A percentile compares a stretch with the other conserved stretches of the same genome.
Conservation (phyloP, 2,329 filamentous ascomycete species). For the Oidium heveae region DNA sequence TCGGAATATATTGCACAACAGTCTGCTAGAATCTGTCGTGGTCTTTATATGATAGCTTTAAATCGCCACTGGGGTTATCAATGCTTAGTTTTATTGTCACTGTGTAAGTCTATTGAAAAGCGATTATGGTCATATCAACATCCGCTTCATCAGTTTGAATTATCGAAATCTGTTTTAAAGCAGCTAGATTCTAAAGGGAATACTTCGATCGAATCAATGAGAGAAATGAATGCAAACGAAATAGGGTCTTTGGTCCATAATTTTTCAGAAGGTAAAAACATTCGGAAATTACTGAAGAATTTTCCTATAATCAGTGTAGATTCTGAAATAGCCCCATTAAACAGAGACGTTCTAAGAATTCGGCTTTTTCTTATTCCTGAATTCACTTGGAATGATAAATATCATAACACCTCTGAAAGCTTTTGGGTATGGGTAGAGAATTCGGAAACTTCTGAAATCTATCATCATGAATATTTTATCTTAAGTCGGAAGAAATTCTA, state of each 20-base stretch:
- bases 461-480: slow-evolving; percentile 94
- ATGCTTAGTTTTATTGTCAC: slow-evolving; percentile 67
- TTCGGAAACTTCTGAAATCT: slow-evolving; percentile 90
- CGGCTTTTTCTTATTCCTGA: slow-evolving; percentile 68
- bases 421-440: slow-evolving; percentile 99
- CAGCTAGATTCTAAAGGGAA: slow-evolving; percentile 56
- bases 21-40: slow-evolving; percentile 75
- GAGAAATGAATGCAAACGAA: slow-evolving; percentile 81
- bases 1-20: slow-evolving; percentile 91
- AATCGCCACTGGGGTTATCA: slow-evolving; percentile 92
- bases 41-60: slow-evolving; percentile 89
- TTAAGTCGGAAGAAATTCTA: slow-evolving; percentile 71
- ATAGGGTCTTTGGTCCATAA: slow-evolving; percentile 86
- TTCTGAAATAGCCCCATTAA: slow-evolving; percentile 82
- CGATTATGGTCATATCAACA: slow-evolving; percentile 89
- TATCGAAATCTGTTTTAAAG: slow-evolving; percentile 59
- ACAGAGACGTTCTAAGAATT: slow-evolving; percentile 83
- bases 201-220: slow-evolving; percentile 49
- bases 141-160: slow-evolving; percentile 81
- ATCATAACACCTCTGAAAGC: slow-evolving; percentile 83
- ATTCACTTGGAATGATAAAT: slow-evolving; percentile 80
- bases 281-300: slow-evolving; percentile 59
- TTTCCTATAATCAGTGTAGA: slow-evolving; percentile 85
- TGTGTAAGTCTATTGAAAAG: slow-evolving; percentile 94
- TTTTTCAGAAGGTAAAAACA: slow-evolving; percentile 57